These are phyloP conservation scores for Yarrowia sp. DNA, from an alignment of 805 yeast genomes.

Conservation along the genomic window DNA sequence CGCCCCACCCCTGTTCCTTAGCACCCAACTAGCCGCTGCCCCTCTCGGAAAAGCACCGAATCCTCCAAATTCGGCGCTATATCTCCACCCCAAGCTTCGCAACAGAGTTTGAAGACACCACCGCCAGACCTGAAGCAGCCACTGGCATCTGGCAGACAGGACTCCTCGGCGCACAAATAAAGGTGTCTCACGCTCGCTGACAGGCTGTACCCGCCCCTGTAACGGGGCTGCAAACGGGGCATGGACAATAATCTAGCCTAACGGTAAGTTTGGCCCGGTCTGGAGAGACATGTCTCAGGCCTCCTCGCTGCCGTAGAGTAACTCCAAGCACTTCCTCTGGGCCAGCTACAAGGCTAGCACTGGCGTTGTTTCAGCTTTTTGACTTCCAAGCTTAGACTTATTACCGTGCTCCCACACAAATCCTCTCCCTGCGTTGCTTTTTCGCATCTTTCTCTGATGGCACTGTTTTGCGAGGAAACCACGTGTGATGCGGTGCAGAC, in stretches of 20 bases:
- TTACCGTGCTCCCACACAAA: neutral
- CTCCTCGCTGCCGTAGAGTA: neutral
- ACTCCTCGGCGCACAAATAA: no score
- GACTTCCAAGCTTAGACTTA: neutral
- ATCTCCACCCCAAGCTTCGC: neutral
- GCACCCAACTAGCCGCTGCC: neutral
- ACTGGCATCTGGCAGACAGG: neutral
- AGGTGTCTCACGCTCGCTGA: neutral
- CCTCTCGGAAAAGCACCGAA: neutral
- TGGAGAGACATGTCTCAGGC: conserved; percentile 2
- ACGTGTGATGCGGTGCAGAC: conserved; percentile 12
- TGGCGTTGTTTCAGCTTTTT: neutral
- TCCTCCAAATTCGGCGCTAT: neutral
- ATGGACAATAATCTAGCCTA: neutral
- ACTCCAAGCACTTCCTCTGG: no score
- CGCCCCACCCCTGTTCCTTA: no score
- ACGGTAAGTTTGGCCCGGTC: no score
- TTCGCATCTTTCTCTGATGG: neutral
- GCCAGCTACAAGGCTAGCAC: no score
- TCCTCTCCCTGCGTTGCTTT: neutral
- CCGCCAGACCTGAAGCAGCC: conserved; percentile 6
- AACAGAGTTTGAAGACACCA: neutral
- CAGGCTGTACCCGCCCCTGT: neutral
- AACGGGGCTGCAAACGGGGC: neutral
- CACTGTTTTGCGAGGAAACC: neutral